These are phyloP conservation scores for Turritis glabra DNA, from an alignment of 345 rosid species.

Conservation along the genomic window DNA sequence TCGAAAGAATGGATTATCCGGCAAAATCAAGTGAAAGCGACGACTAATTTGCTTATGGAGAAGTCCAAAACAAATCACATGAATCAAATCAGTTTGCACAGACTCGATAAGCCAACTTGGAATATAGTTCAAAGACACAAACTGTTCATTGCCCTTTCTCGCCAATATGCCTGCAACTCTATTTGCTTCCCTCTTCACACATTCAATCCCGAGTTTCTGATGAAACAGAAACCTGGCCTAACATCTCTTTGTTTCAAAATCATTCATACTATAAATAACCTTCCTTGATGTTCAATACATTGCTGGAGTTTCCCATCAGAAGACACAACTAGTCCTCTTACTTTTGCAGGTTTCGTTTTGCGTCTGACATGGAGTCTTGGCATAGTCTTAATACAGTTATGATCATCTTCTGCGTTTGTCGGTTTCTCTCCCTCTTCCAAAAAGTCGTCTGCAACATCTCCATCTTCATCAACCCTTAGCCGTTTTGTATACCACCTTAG, in stretches of 20 bases:
- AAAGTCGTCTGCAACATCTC: conserved; percentile 94
- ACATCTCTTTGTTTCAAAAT: background rate
- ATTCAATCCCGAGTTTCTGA: background rate
- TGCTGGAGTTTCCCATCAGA: conserved; percentile 41
- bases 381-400: background rate
- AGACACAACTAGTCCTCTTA: conserved; percentile 36
- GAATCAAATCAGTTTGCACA: background rate
- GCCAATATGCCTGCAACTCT: background rate
- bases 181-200: background rate
- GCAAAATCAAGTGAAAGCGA: too few species aligned
- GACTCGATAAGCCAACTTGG: background rate
- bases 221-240: background rate
- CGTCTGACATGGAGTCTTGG: conserved; percentile 11
- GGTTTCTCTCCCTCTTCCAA: conserved; percentile 55
- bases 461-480: conserved; percentile 84
- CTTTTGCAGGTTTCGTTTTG: conserved; percentile 32
- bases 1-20: too few species aligned
- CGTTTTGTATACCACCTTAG: conserved; percentile 81
- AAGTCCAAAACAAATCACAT: background rate
- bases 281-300: conserved; percentile 42
- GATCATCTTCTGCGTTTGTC: background rate
- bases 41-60: too few species aligned
- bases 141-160: background rate
- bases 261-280: conserved; percentile 31
- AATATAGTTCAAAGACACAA: background rate